These are phyloP conservation scores for Chlamydomonas asymmetrica DNA, from an alignment of 139 green algal genomes.

Conservation along the genomic window DNA sequence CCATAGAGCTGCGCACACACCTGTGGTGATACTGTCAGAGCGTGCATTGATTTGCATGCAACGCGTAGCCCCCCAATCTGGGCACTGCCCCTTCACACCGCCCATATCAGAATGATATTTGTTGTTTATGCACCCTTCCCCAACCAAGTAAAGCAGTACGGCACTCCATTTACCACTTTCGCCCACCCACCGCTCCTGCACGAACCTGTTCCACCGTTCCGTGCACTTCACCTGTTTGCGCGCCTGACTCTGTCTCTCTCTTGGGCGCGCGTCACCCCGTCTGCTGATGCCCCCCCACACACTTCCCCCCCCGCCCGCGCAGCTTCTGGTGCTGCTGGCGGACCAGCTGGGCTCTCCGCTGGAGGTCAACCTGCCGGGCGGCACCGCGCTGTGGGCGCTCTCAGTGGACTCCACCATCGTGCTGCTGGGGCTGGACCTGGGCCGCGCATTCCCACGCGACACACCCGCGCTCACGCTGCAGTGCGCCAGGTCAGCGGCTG, in stretches of 20 bases:
- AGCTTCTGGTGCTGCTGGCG: background rate
- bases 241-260: too few species aligned
- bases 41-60: too few species aligned
- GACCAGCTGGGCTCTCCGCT: slow-evolving; percentile 3
- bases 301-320: background rate
- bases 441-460: slow-evolving; percentile 4
- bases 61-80: too few species aligned
- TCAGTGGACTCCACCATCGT: slow-evolving; percentile 2
- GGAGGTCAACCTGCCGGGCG: slow-evolving; percentile 2
- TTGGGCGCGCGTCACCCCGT: too few species aligned
- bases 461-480: slow-evolving; percentile 14
- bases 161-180: background rate
- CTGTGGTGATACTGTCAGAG: too few species aligned
- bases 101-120: too few species aligned
- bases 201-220: background rate
- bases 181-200: background rate
- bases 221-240: too few species aligned
- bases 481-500: slow-evolving; percentile 14
- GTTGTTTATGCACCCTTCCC: background rate
- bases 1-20: too few species aligned
- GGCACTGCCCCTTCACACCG: too few species aligned
- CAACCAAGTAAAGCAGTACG: background rate
- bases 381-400: background rate
- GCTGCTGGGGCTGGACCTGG: slow-evolving; percentile 20
- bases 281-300: background rate